Evolutionary conservation across 2,329 filamentous ascomycete species (phyloP).

Genomic region (Cytospora chrysosperma): DNA sequence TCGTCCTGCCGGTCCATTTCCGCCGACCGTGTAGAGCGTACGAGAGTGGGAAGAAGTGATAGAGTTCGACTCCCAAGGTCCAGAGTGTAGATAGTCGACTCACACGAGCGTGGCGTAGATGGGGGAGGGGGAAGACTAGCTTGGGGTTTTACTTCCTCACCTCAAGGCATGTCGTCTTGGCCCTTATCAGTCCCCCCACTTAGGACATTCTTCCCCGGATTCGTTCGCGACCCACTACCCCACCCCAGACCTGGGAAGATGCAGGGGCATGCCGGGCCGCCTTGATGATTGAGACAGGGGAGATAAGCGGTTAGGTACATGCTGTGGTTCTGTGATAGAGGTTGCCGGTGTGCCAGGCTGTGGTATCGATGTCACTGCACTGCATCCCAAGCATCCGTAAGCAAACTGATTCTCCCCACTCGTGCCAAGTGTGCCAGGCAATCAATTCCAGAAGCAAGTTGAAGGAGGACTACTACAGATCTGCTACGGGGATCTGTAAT

Average conservation of each 20-base stretch:
- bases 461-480: no score
- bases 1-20: constrained; percentile 8
- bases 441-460: no score
- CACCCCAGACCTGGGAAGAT: background rate
- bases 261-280: background rate
- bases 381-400: background rate
- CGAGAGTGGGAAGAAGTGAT: constrained; percentile 8
- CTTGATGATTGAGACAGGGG: background rate
- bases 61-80: background rate
- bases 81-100: background rate
- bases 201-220: background rate
- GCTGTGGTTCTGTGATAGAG: background rate
- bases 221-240: constrained; percentile 2
- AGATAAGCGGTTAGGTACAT: background rate
- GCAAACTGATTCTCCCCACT: background rate
- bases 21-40: background rate
- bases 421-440: background rate
- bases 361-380: background rate
- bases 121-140: constrained; percentile 13
- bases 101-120: constrained; percentile 11
- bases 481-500: background rate
- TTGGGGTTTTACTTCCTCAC: background rate
- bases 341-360: background rate
- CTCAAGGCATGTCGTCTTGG: background rate
- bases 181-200: constrained; percentile 15